These are phyloP conservation scores for Otatea glauca DNA, from an alignment of 176 grass and related monocot species.

Conservation along the genomic window DNA sequence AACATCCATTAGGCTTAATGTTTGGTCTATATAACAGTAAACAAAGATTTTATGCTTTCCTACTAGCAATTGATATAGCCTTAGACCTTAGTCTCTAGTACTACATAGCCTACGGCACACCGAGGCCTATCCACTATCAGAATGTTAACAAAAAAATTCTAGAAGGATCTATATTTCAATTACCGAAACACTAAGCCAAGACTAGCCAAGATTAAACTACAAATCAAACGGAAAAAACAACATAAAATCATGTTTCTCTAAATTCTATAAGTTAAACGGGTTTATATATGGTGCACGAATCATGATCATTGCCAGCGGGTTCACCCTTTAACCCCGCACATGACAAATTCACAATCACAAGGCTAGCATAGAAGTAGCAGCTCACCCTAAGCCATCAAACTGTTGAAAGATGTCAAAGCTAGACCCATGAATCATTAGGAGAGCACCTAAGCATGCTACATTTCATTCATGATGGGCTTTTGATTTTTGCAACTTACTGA, in stretches of 20 bases:
- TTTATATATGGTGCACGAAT: background rate
- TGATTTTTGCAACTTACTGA: background rate
- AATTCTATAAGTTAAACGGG: background rate
- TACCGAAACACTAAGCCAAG: background rate
- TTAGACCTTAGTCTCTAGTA: no score
- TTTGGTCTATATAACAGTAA: no score
- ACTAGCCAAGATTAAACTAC: background rate
- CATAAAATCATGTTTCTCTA: background rate
- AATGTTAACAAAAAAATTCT: no score
- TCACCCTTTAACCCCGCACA: no score
- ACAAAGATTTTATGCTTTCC: no score
- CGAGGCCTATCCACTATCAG: background rate
- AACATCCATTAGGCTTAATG: no score
- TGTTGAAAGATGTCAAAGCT: background rate
- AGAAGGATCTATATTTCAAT: background rate
- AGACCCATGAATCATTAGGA: background rate
- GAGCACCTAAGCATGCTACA: constrained; percentile 1
- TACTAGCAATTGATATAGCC: no score
- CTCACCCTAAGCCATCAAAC: background rate
- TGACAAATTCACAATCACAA: background rate
- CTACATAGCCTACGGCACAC: background rate
- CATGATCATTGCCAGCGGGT: no score
- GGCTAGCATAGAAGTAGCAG: background rate
- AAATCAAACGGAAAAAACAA: background rate
- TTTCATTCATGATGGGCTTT: background rate